These are phyloP conservation scores for Phytophthora kernoviae DNA, from an alignment of 352 stramenopile species.

Conservation along the genomic window DNA sequence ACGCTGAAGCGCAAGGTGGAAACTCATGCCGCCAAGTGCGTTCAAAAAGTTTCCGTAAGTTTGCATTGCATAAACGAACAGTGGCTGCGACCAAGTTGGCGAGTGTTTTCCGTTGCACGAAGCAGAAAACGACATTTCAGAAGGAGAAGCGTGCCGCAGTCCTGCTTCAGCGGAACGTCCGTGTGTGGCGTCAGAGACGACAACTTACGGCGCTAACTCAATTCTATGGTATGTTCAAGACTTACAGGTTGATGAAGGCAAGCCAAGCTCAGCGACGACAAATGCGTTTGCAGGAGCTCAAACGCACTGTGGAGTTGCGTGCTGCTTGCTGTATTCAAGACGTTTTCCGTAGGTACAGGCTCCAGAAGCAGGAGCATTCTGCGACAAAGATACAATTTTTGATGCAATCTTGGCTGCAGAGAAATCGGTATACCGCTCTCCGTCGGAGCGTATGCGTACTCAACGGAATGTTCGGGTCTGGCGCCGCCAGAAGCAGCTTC, in stretches of 20 bases:
- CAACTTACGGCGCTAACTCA: conserved; percentile 36
- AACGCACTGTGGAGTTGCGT: conserved; percentile 26
- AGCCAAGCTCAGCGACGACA: conserved; percentile 24
- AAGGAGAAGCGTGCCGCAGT: conserved; percentile 24
- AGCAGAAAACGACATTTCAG: conserved; percentile 28
- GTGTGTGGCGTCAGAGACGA: conserved; percentile 39
- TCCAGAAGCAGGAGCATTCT: conserved; percentile 26
- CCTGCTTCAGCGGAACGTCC: conserved; percentile 46
- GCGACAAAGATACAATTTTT: conserved; percentile 42
- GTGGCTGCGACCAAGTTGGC: conserved; percentile 39
- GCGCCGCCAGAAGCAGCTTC: conserved; percentile 42
- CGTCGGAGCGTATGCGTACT: conserved; percentile 25
- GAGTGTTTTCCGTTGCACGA: conserved; percentile 29
- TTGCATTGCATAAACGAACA: conserved; percentile 20
- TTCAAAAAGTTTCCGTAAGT: conserved; percentile 40
- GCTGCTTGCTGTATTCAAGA: conserved; percentile 24
- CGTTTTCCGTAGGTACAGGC: conserved; percentile 18
- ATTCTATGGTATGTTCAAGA: conserved; percentile 46
- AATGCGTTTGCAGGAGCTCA: conserved; percentile 16
- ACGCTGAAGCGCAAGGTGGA: conserved; percentile 36
- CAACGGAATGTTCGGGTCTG: conserved; percentile 49
- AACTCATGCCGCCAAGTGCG: conserved; percentile 28
- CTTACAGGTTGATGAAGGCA: conserved; percentile 38
- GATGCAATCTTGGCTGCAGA: conserved; percentile 21
- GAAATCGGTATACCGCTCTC: conserved; percentile 18